phyloP scores from a whole-genome alignment of 768 basidiomycete species.

The Tulasnella sp. region DNA sequence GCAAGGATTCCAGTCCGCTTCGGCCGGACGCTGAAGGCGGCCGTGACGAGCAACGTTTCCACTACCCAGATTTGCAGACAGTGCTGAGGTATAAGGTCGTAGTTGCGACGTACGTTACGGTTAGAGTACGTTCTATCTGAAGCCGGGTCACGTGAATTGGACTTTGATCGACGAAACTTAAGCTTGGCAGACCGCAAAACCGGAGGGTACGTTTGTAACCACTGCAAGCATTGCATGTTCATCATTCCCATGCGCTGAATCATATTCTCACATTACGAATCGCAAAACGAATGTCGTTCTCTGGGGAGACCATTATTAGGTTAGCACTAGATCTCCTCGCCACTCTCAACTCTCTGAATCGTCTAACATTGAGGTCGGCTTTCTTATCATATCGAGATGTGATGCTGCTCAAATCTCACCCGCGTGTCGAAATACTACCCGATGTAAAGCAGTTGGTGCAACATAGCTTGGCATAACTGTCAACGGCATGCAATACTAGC shows the following conservation, averaged over 20 bases:
- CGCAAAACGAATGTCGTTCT: constrained; percentile 34
- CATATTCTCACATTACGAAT: constrained; percentile 30
- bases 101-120: constrained; percentile 52
- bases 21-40: not conserved
- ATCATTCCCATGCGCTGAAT: too few species aligned
- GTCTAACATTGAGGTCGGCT: not conserved
- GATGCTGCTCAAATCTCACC: too few species aligned
- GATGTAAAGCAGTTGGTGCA: too few species aligned
- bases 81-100: constrained; percentile 41
- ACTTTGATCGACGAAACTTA: constrained; percentile 62
- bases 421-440: too few species aligned
- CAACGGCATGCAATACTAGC: too few species aligned
- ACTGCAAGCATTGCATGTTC: not conserved
- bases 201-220: constrained; percentile 30
- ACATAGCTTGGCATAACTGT: too few species aligned
- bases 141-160: constrained; percentile 48
- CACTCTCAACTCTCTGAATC: constrained; percentile 24
- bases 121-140: constrained; percentile 39
- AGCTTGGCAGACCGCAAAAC: constrained; percentile 55
- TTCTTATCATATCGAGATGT: too few species aligned
- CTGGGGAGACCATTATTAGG: constrained; percentile 34
- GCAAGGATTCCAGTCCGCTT: not conserved
- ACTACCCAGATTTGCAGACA: not conserved
- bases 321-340: constrained; percentile 28
- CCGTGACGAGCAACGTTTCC: not conserved